Conservation (phyloP, 768 basidiomycete genomes). For the Podaxis sp. region DNA sequence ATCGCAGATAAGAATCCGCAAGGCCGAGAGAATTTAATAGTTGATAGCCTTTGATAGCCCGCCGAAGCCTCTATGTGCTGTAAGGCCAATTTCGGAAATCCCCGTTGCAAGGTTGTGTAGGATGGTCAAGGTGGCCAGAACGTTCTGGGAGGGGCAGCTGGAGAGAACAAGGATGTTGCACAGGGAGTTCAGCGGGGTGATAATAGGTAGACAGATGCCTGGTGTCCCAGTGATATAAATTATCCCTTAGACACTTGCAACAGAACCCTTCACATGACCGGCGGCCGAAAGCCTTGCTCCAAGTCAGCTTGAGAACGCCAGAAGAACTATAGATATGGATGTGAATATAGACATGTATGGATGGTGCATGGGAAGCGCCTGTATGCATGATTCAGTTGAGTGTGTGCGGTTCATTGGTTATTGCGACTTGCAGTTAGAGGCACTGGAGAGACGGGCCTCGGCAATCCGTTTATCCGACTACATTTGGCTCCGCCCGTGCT, state of each 20-base stretch:
- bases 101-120: background rate
- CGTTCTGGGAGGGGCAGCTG: background rate
- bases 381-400: background rate
- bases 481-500: background rate
- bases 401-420: background rate
- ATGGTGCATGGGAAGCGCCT: background rate
- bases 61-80: background rate
- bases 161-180: background rate
- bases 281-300: background rate
- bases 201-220: background rate
- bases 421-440: background rate
- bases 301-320: background rate
- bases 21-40: background rate
- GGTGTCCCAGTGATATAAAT: background rate
- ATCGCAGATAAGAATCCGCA: background rate
- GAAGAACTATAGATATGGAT: background rate
- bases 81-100: background rate
- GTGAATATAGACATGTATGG: background rate
- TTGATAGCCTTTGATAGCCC: background rate
- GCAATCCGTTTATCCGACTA: constrained; percentile 6
- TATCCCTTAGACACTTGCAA: background rate
- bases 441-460: background rate
- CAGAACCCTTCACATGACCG: constrained; percentile 4
- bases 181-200: background rate
- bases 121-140: background rate